Conservation (phyloP, 352 stramenopile genomes). For the Pythium scleroteichum region DNA sequence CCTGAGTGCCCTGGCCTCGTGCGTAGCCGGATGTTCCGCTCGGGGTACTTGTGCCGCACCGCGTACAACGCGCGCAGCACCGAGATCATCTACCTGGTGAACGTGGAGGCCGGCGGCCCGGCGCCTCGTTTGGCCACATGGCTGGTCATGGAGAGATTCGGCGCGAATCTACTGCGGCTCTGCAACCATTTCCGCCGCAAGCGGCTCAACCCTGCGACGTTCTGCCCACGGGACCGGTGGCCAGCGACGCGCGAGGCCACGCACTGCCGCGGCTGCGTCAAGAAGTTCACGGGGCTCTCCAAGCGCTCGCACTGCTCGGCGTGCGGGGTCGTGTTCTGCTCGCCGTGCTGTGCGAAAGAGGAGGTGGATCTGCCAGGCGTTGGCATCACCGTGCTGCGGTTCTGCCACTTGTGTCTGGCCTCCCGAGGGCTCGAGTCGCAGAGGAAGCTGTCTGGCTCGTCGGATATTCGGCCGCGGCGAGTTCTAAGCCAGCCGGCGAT, state of each 20-base stretch:
- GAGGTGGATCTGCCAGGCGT: constrained; percentile 16
- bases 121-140: constrained; percentile 35
- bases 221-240: constrained; percentile 53
- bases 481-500: not conserved
- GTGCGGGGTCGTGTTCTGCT: constrained; percentile 53
- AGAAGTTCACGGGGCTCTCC: constrained; percentile 40
- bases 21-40: constrained; percentile 46
- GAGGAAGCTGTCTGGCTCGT: no score
- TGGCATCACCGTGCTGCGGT: not conserved
- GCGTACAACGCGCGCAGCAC: constrained; percentile 13
- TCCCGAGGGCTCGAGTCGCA: not conserved
- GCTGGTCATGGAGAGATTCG: constrained; percentile 51
- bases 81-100: constrained; percentile 67
- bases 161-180: constrained; percentile 39
- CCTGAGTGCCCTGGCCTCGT: constrained; percentile 26
- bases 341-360: constrained; percentile 39
- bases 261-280: constrained; percentile 37
- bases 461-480: no score
- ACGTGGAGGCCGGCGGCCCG: constrained; percentile 36
- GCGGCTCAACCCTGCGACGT: constrained; percentile 45
- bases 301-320: constrained; percentile 48
- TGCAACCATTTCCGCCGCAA: constrained; percentile 52
- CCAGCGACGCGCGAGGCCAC: constrained; percentile 32
- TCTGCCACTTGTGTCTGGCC: constrained; percentile 5
- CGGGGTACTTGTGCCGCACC: constrained; percentile 47